Conservation (phyloP, 306 rosid species). For the Trichosanthes truncata region DNA sequence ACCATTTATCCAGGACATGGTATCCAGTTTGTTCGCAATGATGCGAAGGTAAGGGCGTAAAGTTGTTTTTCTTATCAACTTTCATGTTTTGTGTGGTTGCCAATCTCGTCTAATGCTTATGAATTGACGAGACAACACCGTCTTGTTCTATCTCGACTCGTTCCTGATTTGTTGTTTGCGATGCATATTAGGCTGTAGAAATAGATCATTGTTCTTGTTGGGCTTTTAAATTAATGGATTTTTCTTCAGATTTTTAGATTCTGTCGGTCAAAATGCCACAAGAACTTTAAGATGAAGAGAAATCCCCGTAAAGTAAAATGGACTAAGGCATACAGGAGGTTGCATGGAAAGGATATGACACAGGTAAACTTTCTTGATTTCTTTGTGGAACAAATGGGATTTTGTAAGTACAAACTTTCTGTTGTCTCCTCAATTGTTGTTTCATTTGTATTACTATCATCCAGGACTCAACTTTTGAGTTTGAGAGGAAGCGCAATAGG, state of each 20-base stretch:
- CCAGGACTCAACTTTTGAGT: conserved; percentile 83
- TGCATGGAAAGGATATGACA: conserved; percentile 90
- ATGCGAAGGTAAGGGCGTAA: conserved; percentile 49
- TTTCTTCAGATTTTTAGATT: conserved; percentile 62
- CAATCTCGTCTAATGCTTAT: not conserved
- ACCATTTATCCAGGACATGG: conserved; percentile 91
- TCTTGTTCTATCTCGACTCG: not conserved
- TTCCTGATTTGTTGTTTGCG: not conserved
- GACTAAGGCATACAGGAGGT: conserved; percentile 76
- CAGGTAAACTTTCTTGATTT: conserved; percentile 30
- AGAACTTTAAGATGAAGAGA: conserved; percentile 96
- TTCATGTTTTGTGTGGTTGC: not conserved
- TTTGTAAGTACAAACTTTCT: not conserved
- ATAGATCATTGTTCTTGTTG: not conserved
- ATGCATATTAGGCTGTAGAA: not conserved
- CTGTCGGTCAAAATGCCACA: conserved; percentile 91
- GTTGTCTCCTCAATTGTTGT: not conserved
- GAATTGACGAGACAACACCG: not conserved
- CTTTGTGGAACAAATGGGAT: not conserved
- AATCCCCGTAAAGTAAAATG: conserved; percentile 88
- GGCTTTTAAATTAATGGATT: not conserved
- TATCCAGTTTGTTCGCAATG: conserved; percentile 83
- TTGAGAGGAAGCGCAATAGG: conserved; percentile 85
- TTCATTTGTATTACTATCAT: not conserved
- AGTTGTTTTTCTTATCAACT: not conserved